Conservation (phyloP, 768 basidiomycete species). For the Serendipita sp. region DNA sequence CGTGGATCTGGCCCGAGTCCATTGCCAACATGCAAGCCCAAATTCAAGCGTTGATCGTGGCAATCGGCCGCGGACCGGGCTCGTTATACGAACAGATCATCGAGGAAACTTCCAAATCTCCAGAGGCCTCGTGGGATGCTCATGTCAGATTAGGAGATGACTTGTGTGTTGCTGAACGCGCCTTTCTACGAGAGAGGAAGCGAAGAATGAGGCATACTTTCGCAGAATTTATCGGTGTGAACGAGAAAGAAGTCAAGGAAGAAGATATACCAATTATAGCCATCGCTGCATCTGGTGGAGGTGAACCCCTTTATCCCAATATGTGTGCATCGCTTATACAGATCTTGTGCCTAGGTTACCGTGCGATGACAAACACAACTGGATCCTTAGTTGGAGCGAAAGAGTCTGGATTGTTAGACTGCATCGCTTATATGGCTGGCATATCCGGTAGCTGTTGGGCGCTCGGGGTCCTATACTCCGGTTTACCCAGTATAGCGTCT, state of each 20-base stretch:
- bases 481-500: conserved; percentile 10
- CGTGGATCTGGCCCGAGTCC: conserved; percentile 12
- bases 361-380: conserved; percentile 19
- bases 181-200: conserved; percentile 15
- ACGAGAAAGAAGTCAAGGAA: conserved; percentile 15
- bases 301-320: conserved; percentile 7
- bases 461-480: conserved; percentile 15
- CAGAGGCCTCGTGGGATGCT: conserved; percentile 19
- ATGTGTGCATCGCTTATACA: background rate
- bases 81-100: conserved; percentile 15
- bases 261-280: conserved; percentile 19
- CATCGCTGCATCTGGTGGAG: conserved; percentile 18
- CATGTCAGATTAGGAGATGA: conserved; percentile 17
- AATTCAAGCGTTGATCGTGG: conserved; percentile 12
- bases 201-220: conserved; percentile 15
- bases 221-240: conserved; percentile 16
- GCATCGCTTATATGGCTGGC: conserved; percentile 16
- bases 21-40: conserved; percentile 8
- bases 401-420: conserved; percentile 15
- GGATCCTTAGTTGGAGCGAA: conserved; percentile 15
- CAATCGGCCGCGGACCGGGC: conserved; percentile 13
- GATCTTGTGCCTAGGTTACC: conserved; percentile 10
- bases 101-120: conserved; percentile 13
- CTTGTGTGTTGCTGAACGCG: conserved; percentile 15
- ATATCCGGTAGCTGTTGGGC: conserved; percentile 19